Evolutionary conservation across 2,329 filamentous ascomycete genomes (phyloP), one percentile per base, ranked within the genome.

Genomic region (Colletotrichum sp.): DNA sequence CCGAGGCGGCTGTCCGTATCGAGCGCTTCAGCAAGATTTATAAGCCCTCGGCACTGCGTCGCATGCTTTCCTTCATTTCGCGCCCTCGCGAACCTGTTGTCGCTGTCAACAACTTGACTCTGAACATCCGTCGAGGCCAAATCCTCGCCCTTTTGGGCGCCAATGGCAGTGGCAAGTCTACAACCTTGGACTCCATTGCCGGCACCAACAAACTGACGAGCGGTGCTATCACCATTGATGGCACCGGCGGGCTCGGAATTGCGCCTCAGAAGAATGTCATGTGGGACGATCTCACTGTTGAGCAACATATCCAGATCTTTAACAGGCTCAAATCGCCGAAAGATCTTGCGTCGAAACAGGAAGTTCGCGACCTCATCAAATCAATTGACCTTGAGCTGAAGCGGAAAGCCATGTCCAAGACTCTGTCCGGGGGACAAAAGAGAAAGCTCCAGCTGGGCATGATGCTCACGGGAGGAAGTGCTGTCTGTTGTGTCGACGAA

Each of bases 181-280:
- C 96, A 0, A 98, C 96, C 0, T 89, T 98, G 6, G 95, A 98
- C 81, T 94, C 94, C 8, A 96, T 98, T 78, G 94, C 95, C 13
- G 96, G 96, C 5, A 90, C 96, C 67, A 95, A 93, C 79, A 94
- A 91, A 61, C 89, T 96, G 27, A 95, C 95, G 0, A 92, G 90
- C 74, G 96, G 96, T 4, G 89, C 89, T 5, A 97, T 98, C 78
- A 91, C 91, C 29, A 93, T 98, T 62, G 93, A 96, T 78, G 93
- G 93, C 1, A 93, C 92, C 12, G 95, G 95, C 12, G 95, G 95
- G 0, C 89, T 98, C 25, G 96, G 96, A 16, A 93, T 98, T 57
- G 96, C 95, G 72, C 96, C 96, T 0, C 96, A 98, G 83, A 96
- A 96, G 87, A 98, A 98, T 80, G 96, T 98, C 8, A 89, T 98